Evolutionary conservation across 306 rosid species (phyloP).

Genomic region (Ammopiptanthus mongolicus): DNA sequence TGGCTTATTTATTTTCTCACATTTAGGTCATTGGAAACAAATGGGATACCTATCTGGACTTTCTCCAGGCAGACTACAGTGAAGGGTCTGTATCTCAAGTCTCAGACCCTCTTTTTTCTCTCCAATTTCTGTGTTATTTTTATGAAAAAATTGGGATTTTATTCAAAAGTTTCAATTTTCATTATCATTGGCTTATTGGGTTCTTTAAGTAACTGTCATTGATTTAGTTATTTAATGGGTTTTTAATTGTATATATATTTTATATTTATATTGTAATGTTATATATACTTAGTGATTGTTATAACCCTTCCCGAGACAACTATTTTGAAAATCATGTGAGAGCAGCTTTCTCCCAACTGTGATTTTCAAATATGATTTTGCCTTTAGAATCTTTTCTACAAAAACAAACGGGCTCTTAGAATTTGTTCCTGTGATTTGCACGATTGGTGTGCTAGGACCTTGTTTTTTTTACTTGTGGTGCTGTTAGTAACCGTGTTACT

Average conservation of each 20-base stretch:
- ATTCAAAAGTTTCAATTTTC: not conserved
- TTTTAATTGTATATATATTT: not conserved
- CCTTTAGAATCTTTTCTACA: too few relatives aligned
- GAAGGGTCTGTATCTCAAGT: slow-evolving; percentile 51
- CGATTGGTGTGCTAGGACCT: not conserved
- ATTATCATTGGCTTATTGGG: not conserved
- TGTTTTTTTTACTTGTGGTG: not conserved
- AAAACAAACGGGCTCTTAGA: too few relatives aligned
- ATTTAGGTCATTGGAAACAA: slow-evolving; percentile 75
- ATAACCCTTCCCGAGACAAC: too few relatives aligned
- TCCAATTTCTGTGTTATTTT: not conserved
- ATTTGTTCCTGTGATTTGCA: not conserved
- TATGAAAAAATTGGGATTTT: not conserved
- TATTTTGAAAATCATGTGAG: too few relatives aligned
- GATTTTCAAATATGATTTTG: too few relatives aligned
- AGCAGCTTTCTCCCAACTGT: too few relatives aligned
- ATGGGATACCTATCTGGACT: slow-evolving; percentile 76
- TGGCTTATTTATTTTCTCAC: not conserved
- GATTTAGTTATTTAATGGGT: not conserved
- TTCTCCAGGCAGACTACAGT: slow-evolving; percentile 62
- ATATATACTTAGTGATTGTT: too few relatives aligned
- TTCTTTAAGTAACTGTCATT: not conserved
- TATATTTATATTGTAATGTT: not conserved
- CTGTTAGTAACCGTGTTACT: not conserved
- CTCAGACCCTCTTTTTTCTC: not conserved